Conservation (phyloP, 1,139 yeast genomes). For the Pneumocystis murina region DNA sequence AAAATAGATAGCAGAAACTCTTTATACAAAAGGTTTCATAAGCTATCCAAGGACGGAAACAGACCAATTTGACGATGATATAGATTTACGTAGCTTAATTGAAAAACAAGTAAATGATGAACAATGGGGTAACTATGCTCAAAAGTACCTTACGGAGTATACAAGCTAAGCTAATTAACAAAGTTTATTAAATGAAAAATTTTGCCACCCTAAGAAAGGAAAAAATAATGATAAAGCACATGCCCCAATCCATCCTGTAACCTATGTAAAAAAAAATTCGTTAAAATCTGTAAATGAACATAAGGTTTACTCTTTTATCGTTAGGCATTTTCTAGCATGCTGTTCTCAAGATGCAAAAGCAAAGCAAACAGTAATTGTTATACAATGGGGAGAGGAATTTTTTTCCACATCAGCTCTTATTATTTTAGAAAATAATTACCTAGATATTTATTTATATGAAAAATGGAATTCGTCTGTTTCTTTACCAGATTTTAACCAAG, state of each 20-base stretch:
- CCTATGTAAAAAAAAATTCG: conserved; percentile 24
- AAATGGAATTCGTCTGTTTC: conserved; percentile 57
- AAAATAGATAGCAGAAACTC: conserved; percentile 45
- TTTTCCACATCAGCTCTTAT: conserved; percentile 59
- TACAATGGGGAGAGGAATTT: conserved; percentile 64
- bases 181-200: conserved; percentile 25
- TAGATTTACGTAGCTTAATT: conserved; percentile 52
- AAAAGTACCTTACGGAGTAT: conserved; percentile 14
- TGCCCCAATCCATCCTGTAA: conserved; percentile 93
- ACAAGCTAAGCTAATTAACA: conserved; percentile 11
- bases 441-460: conserved; percentile 65
- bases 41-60: conserved; percentile 98
- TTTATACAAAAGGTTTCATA: conserved; percentile 71
- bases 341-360: conserved; percentile 89
- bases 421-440: conserved; percentile 57
- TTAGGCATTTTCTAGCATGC: conserved; percentile 76
- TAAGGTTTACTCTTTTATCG: conserved; percentile 74
- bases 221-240: conserved; percentile 86
- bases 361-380: conserved; percentile 41
- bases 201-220: conserved; percentile 59
- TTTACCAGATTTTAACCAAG: conserved; percentile 49
- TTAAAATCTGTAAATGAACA: conserved; percentile 36
- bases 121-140: conserved; percentile 39
- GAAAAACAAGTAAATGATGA: conserved; percentile 38
- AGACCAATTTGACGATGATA: conserved; percentile 60